A percentile compares a stretch with the other conserved stretches of the same genome.
Conservation (phyloP, 2,329 filamentous ascomycete genomes). For the Stylonectria norvegica region DNA sequence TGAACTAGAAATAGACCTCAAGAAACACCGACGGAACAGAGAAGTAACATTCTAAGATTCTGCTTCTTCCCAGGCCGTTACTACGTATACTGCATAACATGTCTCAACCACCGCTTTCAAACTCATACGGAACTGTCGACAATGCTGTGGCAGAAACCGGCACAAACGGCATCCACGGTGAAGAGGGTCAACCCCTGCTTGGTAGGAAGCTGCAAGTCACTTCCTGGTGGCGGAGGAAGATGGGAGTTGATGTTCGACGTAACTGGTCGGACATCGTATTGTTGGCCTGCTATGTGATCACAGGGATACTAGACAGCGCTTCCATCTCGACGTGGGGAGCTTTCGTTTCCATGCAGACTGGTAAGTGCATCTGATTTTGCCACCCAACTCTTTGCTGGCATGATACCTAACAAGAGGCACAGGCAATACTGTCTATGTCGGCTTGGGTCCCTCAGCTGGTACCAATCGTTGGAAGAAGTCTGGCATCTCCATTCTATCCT, state of each 20-base stretch:
- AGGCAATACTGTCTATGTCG: constrained; percentile 77
- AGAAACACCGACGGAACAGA: too few relatives aligned
- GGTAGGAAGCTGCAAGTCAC: constrained; percentile 12
- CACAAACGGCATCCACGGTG: constrained; percentile 6
- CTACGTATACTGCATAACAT: constrained; percentile 11
- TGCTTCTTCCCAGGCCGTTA: background rate
- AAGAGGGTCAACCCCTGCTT: constrained; percentile 15
- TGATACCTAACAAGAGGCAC: constrained; percentile 3
- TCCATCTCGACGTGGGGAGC: constrained; percentile 74
- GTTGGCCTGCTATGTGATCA: constrained; percentile 71
- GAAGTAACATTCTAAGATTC: constrained; percentile 1
- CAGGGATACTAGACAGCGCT: constrained; percentile 72
- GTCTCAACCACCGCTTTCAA: constrained; percentile 9
- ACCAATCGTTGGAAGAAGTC: constrained; percentile 51
- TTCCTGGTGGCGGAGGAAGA: constrained; percentile 18
- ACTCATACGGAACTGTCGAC: constrained; percentile 18
- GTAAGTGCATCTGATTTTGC: constrained; percentile 36
- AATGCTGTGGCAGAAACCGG: constrained; percentile 4
- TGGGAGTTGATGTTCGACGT: constrained; percentile 34
- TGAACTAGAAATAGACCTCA: too few relatives aligned
- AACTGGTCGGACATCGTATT: constrained; percentile 66
- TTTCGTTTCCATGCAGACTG: constrained; percentile 82
- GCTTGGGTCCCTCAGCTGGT: constrained; percentile 58
- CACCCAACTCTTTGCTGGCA: too few relatives aligned
- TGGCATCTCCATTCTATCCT: constrained; percentile 64